These are phyloP conservation scores for Neophaeococcomyces mojaviensis DNA, from an alignment of 2,329 filamentous ascomycete species.

Conservation along the genomic window DNA sequence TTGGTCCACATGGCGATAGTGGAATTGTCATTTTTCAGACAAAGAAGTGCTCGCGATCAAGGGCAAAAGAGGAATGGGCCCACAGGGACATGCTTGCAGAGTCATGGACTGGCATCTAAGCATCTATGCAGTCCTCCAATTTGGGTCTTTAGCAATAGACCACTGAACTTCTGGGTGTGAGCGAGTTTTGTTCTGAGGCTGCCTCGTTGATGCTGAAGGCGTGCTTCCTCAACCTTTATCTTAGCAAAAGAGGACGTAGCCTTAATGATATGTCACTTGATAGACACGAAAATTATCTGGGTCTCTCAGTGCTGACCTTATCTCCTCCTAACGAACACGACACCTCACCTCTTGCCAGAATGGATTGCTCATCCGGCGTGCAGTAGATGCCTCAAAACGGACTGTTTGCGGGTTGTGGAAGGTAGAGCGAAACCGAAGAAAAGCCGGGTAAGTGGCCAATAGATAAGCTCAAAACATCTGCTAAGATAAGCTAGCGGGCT, in stretches of 20 bases:
- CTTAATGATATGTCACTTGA: conserved; percentile 5
- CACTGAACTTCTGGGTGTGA: background rate
- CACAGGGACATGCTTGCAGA: no score
- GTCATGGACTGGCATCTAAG: no score
- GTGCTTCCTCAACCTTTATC: background rate
- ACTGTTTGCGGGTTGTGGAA: no score
- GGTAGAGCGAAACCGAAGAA: no score
- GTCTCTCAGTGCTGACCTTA: no score
- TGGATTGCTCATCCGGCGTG: background rate
- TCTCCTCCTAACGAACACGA: no score
- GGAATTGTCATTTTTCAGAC: no score
- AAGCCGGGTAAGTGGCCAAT: background rate
- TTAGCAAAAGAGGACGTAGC: conserved; percentile 2
- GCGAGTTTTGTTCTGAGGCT: background rate
- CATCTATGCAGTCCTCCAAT: background rate
- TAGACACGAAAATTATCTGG: background rate
- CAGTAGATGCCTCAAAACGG: background rate
- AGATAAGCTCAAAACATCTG: background rate
- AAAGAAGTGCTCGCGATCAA: no score
- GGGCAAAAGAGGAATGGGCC: no score
- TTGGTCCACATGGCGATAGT: no score
- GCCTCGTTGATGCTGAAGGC: background rate
- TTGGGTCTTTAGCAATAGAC: background rate
- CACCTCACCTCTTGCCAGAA: background rate
- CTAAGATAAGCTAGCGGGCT: conserved; percentile 6